Conservation (phyloP, 2,329 filamentous ascomycete species). For the Colletotrichum sp. region DNA sequence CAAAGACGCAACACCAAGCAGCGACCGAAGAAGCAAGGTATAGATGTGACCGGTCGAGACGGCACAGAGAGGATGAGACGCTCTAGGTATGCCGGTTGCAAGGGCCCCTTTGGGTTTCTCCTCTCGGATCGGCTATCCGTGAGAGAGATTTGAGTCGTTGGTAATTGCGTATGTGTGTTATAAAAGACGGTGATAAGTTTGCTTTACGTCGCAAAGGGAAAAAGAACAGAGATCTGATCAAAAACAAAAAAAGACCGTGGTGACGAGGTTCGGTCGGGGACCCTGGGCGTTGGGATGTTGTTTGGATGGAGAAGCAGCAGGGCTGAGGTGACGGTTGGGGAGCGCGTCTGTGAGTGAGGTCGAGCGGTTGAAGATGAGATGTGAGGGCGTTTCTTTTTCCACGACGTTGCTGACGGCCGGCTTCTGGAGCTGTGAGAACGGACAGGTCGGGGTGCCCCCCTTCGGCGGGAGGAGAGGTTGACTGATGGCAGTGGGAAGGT, state of each 20-base stretch:
- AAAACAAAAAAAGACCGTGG: background rate
- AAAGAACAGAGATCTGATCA: slow-evolving; percentile 16
- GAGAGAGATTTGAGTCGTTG: background rate
- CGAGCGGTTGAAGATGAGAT: slow-evolving; percentile 21
- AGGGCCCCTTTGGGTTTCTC: slow-evolving; percentile 1
- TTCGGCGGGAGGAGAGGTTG: background rate
- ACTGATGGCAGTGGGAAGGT: background rate
- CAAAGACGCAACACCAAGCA: background rate
- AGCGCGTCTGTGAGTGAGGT: slow-evolving; percentile 16
- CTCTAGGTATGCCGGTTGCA: slow-evolving; percentile 3
- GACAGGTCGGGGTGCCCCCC: slow-evolving; percentile 1
- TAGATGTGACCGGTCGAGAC: slow-evolving; percentile 16
- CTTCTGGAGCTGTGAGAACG: background rate
- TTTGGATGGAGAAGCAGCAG: slow-evolving; percentile 17
- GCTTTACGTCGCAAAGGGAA: slow-evolving; percentile 10
- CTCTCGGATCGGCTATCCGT: background rate
- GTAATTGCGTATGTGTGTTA: background rate
- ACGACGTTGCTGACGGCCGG: slow-evolving; percentile 11
- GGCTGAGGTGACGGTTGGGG: slow-evolving; percentile 16
- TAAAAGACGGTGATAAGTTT: background rate
- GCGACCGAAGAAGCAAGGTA: slow-evolving; percentile 17
- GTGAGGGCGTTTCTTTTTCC: slow-evolving; percentile 19
- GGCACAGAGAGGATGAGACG: slow-evolving; percentile 11
- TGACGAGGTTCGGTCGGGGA: background rate
- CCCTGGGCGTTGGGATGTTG: background rate